A percentile compares a stretch with the other conserved stretches of the same genome.
Conservation (phyloP, 306 rosid genomes). For the Adenanthera pavonina region DNA sequence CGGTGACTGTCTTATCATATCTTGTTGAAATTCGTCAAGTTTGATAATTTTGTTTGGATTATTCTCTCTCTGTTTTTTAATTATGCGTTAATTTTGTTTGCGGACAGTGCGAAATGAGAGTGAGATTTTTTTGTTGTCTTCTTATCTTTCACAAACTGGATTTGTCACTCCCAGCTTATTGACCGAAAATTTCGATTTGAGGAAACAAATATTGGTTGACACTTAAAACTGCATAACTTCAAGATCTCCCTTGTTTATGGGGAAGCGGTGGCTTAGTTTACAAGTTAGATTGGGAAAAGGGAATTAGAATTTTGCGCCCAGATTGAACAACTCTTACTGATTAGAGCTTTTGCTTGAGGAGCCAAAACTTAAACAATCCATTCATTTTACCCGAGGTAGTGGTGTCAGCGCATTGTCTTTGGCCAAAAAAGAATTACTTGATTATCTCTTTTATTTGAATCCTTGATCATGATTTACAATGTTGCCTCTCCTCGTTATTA, state of each 20-base stretch:
- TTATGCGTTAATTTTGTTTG: neutral
- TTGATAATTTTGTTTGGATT: neutral
- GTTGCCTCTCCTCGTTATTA: slow-evolving; percentile 5
- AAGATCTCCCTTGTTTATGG: neutral
- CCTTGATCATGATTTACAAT: neutral
- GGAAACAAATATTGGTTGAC: neutral
- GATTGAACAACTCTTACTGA: neutral
- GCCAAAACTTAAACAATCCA: neutral
- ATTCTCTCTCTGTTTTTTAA: neutral
- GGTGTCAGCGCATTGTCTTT: neutral
- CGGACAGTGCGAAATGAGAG: neutral
- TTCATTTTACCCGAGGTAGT: neutral
- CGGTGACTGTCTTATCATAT: neutral
- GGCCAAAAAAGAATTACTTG: neutral
- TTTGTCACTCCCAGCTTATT: neutral
- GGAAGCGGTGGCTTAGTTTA: neutral
- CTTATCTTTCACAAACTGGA: neutral
- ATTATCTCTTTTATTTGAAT: neutral
- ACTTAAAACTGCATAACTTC: neutral
- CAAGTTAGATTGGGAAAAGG: neutral
- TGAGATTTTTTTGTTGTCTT: neutral
- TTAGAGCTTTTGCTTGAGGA: neutral
- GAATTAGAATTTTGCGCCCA: neutral
- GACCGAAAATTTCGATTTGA: neutral
- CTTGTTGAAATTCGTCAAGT: neutral